Evolutionary conservation across 2,329 filamentous ascomycete genomes (phyloP).

Genomic region (Fusarium drepaniforme): DNA sequence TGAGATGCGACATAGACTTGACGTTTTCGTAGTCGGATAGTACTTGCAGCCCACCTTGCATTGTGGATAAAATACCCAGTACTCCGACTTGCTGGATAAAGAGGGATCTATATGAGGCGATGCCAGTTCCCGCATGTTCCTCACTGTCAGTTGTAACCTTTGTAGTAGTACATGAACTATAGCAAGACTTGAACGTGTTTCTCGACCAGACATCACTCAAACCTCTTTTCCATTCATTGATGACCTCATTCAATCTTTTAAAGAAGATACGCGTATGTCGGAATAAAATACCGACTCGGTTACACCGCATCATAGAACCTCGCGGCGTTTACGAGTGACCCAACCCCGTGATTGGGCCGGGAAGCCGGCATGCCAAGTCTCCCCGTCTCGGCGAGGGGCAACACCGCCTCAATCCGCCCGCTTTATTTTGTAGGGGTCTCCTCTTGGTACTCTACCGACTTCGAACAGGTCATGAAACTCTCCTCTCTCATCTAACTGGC

Average conservation of each 20-base stretch:
- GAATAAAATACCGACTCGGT: neutral
- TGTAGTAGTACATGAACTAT: neutral
- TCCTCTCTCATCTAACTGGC: conserved; percentile 20
- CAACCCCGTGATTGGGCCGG: conserved; percentile 34
- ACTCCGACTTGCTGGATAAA: neutral
- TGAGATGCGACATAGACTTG: neutral
- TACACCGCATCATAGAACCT: conserved; percentile 8
- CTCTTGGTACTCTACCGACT: neutral
- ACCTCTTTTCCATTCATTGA: neutral
- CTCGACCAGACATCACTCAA: neutral
- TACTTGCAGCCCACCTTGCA: neutral
- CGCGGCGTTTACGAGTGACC: conserved; percentile 6
- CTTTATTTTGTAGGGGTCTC: conserved; percentile 32
- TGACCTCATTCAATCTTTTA: neutral
- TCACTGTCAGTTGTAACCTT: neutral
- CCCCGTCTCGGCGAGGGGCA: conserved; percentile 27
- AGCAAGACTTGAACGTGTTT: neutral
- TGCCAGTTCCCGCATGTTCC: neutral
- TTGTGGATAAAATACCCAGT: neutral
- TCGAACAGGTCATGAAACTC: conserved; percentile 13
- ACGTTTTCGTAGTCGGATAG: neutral
- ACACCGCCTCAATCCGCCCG: conserved; percentile 42
- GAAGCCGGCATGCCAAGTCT: conserved; percentile 18
- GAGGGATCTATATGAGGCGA: neutral
- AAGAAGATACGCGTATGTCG: neutral